Evolutionary conservation across 495 filamentous ascomycete genomes (phyloP).

Genomic region (Chaetomidium leptoderma): DNA sequence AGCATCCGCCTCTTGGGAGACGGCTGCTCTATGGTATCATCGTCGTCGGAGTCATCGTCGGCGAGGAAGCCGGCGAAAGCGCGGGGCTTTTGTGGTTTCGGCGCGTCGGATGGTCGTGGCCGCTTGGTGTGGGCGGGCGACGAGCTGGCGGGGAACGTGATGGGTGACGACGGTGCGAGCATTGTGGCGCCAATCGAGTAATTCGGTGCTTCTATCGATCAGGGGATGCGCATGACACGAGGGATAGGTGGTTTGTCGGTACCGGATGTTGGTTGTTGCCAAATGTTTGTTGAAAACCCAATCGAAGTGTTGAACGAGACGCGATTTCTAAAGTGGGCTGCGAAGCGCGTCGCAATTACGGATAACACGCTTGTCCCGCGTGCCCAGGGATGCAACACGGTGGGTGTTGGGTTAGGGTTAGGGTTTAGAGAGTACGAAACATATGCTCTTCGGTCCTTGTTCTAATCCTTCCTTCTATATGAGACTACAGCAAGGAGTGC

Average conservation of each 20-base stretch:
- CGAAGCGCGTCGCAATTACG: too few species aligned
- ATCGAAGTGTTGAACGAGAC: background rate
- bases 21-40: conserved; percentile 25
- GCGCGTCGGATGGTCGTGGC: conserved; percentile 20
- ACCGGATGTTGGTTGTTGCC: background rate
- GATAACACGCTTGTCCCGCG: too few species aligned
- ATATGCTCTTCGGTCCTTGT: too few species aligned
- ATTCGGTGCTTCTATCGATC: background rate
- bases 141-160: conserved; percentile 53
- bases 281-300: background rate
- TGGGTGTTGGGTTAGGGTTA: too few species aligned
- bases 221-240: background rate
- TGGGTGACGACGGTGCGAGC: conserved; percentile 56
- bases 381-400: too few species aligned
- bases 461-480: too few species aligned
- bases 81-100: conserved; percentile 28
- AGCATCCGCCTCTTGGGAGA: conserved; percentile 40
- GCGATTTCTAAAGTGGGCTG: background rate
- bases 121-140: conserved; percentile 46
- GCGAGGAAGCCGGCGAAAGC: conserved; percentile 41
- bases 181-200: conserved; percentile 15
- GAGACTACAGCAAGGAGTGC: too few species aligned
- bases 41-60: conserved; percentile 43
- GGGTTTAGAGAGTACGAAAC: too few species aligned
- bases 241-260: background rate